phyloP scores from a whole-genome alignment of 345 rosid species.

The Heritiera littoralis region DNA sequence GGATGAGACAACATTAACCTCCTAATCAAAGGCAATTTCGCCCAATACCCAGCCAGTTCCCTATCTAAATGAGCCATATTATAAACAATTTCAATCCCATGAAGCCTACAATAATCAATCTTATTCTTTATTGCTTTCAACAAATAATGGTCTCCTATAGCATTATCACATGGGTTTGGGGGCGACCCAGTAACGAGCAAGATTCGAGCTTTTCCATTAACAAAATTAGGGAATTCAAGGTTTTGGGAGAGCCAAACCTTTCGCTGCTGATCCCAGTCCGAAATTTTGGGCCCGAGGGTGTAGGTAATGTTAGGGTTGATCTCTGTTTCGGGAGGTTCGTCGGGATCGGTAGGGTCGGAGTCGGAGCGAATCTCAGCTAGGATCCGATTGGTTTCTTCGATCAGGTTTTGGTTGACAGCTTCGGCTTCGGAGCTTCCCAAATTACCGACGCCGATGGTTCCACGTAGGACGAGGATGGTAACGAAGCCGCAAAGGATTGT shows the following conservation, averaged over 20 bases:
- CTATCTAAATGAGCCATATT: slow-evolving; percentile 95
- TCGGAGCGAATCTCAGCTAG: slow-evolving; percentile 91
- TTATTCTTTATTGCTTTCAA: slow-evolving; percentile 86
- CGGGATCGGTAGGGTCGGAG: slow-evolving; percentile 62
- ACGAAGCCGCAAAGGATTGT: slow-evolving; percentile 92
- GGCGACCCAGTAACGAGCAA: slow-evolving; percentile 88
- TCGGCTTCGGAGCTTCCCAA: slow-evolving; percentile 74
- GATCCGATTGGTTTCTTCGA: slow-evolving; percentile 84
- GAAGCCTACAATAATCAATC: slow-evolving; percentile 94
- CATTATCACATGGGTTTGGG: slow-evolving; percentile 87
- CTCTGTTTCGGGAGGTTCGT: slow-evolving; percentile 52
- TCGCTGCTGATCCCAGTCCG: slow-evolving; percentile 66
- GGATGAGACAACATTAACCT: slow-evolving; percentile 89
- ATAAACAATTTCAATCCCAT: slow-evolving; percentile 94
- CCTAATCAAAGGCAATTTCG: slow-evolving; percentile 86
- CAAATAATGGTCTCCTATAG: slow-evolving; percentile 89
- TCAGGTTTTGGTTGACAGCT: slow-evolving; percentile 67
- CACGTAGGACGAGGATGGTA: slow-evolving; percentile 90
- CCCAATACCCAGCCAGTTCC: slow-evolving; percentile 95
- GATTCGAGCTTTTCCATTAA: slow-evolving; percentile 66
- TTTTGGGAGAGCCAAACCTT: slow-evolving; percentile 63
- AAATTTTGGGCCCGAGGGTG: slow-evolving; percentile 75
- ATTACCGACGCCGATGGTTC: slow-evolving; percentile 85
- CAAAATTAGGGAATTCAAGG: slow-evolving; percentile 66
- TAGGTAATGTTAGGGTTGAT: slow-evolving; percentile 61